Evolutionary conservation across 306 rosid genomes (phyloP).

Genomic region (Dalbergia cultrata): DNA sequence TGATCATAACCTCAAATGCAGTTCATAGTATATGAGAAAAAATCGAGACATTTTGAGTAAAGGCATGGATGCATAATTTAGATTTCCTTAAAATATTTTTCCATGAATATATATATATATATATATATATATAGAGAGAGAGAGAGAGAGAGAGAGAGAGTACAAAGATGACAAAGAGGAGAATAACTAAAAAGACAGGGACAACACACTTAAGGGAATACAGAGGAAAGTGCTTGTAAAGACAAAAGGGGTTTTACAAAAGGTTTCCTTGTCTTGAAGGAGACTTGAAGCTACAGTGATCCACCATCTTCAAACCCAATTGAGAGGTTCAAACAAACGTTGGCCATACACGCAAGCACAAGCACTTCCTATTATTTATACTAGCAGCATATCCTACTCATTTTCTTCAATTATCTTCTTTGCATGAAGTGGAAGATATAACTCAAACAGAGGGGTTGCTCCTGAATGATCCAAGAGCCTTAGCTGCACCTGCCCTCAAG

Average conservation of each 20-base stretch:
- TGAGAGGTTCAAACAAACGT: neutral
- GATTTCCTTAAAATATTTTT: neutral
- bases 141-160: neutral
- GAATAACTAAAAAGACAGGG: slow-evolving; percentile 6
- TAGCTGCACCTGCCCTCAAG: slow-evolving; percentile 75
- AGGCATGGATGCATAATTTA: slow-evolving; percentile 6
- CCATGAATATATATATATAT: neutral
- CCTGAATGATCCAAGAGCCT: slow-evolving; percentile 82
- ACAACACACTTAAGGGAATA: slow-evolving; percentile 38
- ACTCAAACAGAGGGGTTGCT: slow-evolving; percentile 58
- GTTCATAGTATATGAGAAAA: neutral
- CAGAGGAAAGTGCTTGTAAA: slow-evolving; percentile 37
- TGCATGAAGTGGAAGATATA: slow-evolving; percentile 12
- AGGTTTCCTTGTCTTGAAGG: slow-evolving; percentile 36
- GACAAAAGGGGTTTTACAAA: slow-evolving; percentile 43
- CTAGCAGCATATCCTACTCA: neutral
- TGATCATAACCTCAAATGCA: neutral
- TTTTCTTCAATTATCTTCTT: slow-evolving; percentile 4
- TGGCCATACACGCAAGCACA: slow-evolving; percentile 17
- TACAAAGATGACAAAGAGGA: slow-evolving; percentile 6
- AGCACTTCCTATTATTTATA: slow-evolving; percentile 21
- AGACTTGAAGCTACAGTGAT: slow-evolving; percentile 1
- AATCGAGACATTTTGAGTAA: neutral
- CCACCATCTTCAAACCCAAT: slow-evolving; percentile 4
- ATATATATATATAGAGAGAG: too few relatives aligned